Evolutionary conservation across 2,329 filamentous ascomycete species (phyloP).

Genomic region (Ciborinia camelliae): DNA sequence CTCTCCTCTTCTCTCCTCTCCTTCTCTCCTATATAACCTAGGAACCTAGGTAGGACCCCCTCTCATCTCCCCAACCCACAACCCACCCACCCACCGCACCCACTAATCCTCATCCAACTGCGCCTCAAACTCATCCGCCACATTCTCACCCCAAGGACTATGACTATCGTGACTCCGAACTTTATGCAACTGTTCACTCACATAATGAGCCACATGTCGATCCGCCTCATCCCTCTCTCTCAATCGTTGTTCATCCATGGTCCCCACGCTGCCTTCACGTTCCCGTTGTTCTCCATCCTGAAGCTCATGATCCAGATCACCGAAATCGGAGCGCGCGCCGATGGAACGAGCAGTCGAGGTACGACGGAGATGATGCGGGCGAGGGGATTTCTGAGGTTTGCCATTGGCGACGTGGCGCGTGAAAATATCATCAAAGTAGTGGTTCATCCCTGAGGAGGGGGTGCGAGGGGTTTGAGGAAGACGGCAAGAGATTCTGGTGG

Average conservation of each 20-base stretch:
- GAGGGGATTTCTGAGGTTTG: slow-evolving; percentile 38
- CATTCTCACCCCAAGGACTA: slow-evolving; percentile 35
- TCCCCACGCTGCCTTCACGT: slow-evolving; percentile 45
- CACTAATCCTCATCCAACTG: slow-evolving; percentile 44
- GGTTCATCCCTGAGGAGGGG: slow-evolving; percentile 75
- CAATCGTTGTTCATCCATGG: slow-evolving; percentile 51
- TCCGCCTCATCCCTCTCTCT: slow-evolving; percentile 55
- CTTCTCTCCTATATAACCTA: no score
- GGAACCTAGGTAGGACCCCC: no score
- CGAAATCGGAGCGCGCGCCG: slow-evolving; percentile 76
- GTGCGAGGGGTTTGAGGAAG: slow-evolving; percentile 91
- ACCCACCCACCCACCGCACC: background rate
- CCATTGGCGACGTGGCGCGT: slow-evolving; percentile 49
- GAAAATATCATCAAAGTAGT: slow-evolving; percentile 95
- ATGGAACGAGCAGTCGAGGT: slow-evolving; percentile 83
- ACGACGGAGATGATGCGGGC: slow-evolving; percentile 59
- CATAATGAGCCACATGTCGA: slow-evolving; percentile 74
- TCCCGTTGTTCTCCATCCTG: slow-evolving; percentile 31
- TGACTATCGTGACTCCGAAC: slow-evolving; percentile 54
- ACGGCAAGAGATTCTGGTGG: slow-evolving; percentile 72
- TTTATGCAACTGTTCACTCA: slow-evolving; percentile 73
- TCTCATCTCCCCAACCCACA: background rate
- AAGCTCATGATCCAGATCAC: slow-evolving; percentile 38
- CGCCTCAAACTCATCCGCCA: slow-evolving; percentile 61
- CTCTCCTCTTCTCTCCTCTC: background rate